phyloP scores from a whole-genome alignment of 192 early-diverging fungal species.

The Anaeromyces robustus region DNA sequence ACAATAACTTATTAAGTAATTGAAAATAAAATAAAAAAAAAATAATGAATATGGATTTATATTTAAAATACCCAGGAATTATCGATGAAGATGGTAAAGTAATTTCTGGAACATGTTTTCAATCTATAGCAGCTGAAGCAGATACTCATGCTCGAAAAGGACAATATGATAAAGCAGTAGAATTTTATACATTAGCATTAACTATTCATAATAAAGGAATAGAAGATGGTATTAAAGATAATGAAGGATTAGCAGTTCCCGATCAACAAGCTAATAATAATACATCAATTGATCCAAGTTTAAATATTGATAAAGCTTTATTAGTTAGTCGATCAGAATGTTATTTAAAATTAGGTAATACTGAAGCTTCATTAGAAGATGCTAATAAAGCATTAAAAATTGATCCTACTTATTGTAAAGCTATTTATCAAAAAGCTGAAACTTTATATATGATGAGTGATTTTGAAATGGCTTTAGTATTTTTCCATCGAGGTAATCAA shows the following conservation, averaged over 20 bases:
- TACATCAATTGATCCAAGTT: background rate
- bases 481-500: background rate
- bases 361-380: background rate
- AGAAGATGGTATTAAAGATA: background rate
- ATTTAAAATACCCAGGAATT: background rate
- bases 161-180: background rate
- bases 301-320: background rate
- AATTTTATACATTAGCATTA: background rate
- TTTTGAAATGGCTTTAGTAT: background rate
- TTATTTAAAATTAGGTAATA: background rate
- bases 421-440: background rate
- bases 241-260: background rate
- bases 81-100: background rate
- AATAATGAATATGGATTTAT: background rate
- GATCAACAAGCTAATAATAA: background rate
- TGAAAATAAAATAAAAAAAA: too few relatives aligned
- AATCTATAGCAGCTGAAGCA: background rate
- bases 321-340: background rate
- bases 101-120: background rate
- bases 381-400: background rate
- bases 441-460: background rate
- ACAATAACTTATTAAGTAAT: too few relatives aligned
- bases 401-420: background rate
- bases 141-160: background rate
- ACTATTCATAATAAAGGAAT: background rate